A percentile compares a stretch with the other conserved stretches of the same genome.
Conservation (phyloP, 495 filamentous ascomycete genomes). For the Evernia prunastri region DNA sequence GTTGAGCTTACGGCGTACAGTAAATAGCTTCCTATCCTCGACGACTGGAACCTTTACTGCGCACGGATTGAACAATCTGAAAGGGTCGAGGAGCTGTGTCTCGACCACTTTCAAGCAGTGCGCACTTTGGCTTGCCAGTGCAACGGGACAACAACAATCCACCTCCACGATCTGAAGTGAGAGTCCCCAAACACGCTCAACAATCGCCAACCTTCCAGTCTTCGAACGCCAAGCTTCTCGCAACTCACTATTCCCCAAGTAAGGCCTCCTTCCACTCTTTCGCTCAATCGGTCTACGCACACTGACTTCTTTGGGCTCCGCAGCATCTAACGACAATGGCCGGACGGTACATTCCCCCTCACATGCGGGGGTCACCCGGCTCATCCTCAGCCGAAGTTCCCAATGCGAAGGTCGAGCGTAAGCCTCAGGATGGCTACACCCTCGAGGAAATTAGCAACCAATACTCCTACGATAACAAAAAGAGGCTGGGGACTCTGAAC, state of each 20-base stretch:
- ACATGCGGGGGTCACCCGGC: neutral
- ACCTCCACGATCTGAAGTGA: neutral
- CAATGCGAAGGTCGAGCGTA: neutral
- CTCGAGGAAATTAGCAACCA: neutral
- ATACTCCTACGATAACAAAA: neutral
- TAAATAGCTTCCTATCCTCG: no score
- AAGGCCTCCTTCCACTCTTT: neutral
- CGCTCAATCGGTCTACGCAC: neutral
- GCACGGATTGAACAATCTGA: no score
- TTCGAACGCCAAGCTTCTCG: neutral
- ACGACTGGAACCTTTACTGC: no score
- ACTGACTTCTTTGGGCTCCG: neutral
- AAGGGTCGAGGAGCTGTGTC: neutral
- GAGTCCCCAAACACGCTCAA: neutral
- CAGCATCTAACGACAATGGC: neutral
- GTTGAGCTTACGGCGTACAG: no score
- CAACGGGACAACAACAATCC: no score
- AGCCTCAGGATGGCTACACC: constrained; percentile 1
- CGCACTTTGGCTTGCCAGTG: neutral
- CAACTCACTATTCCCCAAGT: neutral
- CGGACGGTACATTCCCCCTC: neutral
- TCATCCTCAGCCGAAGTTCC: neutral
- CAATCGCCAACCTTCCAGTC: neutral
- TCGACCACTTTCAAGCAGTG: neutral
- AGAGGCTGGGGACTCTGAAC: neutral